These are phyloP conservation scores for Metarhizium rileyi DNA, from an alignment of 2,329 filamentous ascomycete genomes.

Conservation along the genomic window DNA sequence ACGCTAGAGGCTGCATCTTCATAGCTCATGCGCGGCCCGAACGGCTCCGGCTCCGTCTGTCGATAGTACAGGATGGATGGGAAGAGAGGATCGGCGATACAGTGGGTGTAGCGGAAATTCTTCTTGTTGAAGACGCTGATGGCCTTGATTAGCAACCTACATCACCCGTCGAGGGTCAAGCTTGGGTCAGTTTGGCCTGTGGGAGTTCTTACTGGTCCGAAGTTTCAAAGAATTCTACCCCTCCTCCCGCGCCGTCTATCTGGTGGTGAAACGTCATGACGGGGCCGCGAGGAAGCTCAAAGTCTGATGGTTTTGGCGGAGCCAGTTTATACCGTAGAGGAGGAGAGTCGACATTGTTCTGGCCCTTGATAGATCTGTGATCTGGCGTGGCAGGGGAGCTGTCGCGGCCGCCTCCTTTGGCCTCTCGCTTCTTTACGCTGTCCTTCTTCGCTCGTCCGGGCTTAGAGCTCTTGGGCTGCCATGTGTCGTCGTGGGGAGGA, in stretches of 20 bases:
- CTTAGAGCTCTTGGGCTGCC: constrained; percentile 23
- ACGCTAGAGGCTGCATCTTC: constrained; percentile 85
- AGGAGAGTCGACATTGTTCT: constrained; percentile 35
- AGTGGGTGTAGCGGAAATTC: constrained; percentile 80
- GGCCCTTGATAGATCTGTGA: constrained; percentile 33
- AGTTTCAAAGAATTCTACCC: constrained; percentile 49
- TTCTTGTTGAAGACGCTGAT: constrained; percentile 53
- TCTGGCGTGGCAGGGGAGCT: constrained; percentile 49
- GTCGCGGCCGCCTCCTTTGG: constrained; percentile 41
- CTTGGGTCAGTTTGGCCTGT: not conserved
- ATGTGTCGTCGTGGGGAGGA: constrained; percentile 35
- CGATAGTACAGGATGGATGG: constrained; percentile 83
- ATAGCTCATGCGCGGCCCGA: constrained; percentile 77
- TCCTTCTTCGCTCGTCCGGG: constrained; percentile 52
- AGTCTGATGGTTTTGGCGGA: constrained; percentile 52
- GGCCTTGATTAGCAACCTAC: not conserved
- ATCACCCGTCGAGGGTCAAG: not conserved
- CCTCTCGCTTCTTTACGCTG: constrained; percentile 57
- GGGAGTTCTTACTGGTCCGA: constrained; percentile 47
- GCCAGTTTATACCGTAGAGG: constrained; percentile 53
- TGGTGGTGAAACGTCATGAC: constrained; percentile 48
- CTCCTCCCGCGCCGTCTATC: constrained; percentile 37
- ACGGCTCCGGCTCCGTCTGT: constrained; percentile 77
- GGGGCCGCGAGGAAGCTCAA: constrained; percentile 48
- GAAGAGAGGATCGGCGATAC: constrained; percentile 81